Percentiles rank a stretch among this genome's conserved stretches.
These are phyloP conservation scores for Flueggea neowawraea DNA, from an alignment of 441 rosid species.

Conservation along the genomic window DNA sequence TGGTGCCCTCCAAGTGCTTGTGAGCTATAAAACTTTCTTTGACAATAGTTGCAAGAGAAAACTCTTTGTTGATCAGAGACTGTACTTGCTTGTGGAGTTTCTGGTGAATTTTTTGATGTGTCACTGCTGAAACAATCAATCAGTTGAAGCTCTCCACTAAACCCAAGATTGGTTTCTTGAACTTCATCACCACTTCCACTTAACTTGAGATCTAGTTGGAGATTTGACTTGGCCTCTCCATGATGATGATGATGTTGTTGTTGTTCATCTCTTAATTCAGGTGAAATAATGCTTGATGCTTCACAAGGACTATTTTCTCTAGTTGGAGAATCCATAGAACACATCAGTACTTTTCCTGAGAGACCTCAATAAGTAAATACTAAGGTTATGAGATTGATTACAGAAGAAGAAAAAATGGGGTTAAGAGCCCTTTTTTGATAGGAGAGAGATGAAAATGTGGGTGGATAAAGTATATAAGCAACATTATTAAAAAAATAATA, in stretches of 20 bases:
- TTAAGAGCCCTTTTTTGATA: slow-evolving; percentile 9
- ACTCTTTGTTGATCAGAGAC: slow-evolving; percentile 46
- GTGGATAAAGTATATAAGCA: no score
- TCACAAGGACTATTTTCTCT: slow-evolving; percentile 31
- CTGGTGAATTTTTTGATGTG: slow-evolving; percentile 25
- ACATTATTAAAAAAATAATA: no score
- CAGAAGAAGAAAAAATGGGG: slow-evolving; percentile 3
- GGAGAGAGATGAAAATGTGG: background rate
- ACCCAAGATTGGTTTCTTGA: slow-evolving; percentile 13
- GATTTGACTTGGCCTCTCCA: slow-evolving; percentile 17
- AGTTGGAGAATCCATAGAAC: slow-evolving; percentile 31
- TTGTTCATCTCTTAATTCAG: slow-evolving; percentile 12
- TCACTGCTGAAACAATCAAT: slow-evolving; percentile 40
- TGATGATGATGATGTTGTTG: background rate
- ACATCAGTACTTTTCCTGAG: slow-evolving; percentile 3
- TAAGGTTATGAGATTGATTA: slow-evolving; percentile 12
- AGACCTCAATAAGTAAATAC: slow-evolving; percentile 14
- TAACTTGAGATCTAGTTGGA: slow-evolving; percentile 36
- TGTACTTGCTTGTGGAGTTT: slow-evolving; percentile 15
- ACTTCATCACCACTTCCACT: slow-evolving; percentile 18
- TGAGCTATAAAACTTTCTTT: slow-evolving; percentile 77
- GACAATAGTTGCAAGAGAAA: slow-evolving; percentile 84
- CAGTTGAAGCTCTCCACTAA: slow-evolving; percentile 65
- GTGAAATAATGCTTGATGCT: slow-evolving; percentile 25
- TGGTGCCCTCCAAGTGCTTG: slow-evolving; percentile 97